Percentiles rank a stretch among this genome's conserved stretches.
Conservation (phyloP, 2,329 filamentous ascomycete species). For the Aspergillus piperis region DNA sequence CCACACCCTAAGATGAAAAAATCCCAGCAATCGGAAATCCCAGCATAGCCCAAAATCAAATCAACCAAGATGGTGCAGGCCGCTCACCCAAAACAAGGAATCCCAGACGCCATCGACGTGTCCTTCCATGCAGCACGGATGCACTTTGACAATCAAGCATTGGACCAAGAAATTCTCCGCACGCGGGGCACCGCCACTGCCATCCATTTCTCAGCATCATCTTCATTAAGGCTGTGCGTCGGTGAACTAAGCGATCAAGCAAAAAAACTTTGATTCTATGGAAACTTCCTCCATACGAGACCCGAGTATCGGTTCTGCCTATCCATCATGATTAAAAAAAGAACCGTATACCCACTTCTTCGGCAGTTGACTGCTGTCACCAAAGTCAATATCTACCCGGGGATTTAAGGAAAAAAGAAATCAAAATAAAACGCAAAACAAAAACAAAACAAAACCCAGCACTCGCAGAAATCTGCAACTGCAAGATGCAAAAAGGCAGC, state of each 20-base stretch:
- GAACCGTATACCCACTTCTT: background rate
- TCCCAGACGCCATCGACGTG: background rate
- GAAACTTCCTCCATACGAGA: no score
- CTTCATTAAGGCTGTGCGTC: background rate
- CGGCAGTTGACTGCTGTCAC: no score
- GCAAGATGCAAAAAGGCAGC: background rate
- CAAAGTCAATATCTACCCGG: no score
- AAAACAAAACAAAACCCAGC: background rate
- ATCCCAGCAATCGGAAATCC: background rate
- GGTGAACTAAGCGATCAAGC: background rate
- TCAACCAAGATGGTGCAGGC: background rate
- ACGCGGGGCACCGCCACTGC: slow-evolving; percentile 1
- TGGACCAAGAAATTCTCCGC: slow-evolving; percentile 4
- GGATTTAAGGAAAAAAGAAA: no score
- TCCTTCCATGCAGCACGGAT: slow-evolving; percentile 1
- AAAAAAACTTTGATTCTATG: no score
- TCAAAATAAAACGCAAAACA: background rate
- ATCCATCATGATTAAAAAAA: background rate
- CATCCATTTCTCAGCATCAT: background rate
- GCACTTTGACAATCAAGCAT: slow-evolving; percentile 1
- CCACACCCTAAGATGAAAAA: background rate
- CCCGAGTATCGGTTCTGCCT: no score
- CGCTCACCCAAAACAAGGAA: background rate
- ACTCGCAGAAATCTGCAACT: background rate
- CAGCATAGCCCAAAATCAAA: background rate